Evolutionary conservation across 306 rosid species (phyloP).

Genomic region (Sechiopsis laciniata): DNA sequence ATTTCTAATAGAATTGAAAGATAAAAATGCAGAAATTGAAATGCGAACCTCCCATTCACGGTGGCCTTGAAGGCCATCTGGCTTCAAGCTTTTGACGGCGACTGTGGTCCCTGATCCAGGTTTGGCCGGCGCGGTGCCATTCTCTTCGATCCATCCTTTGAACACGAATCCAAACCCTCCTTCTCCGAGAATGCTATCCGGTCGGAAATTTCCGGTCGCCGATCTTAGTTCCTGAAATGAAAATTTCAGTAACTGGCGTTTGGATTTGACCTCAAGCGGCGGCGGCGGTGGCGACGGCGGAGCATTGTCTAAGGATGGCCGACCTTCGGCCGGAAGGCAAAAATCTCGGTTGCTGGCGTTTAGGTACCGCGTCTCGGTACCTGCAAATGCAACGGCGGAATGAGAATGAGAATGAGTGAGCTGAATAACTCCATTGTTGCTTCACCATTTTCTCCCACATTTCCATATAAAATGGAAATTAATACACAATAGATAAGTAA

Average conservation of each 20-base stretch:
- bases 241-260: constrained; percentile 63
- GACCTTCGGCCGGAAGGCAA: constrained; percentile 64
- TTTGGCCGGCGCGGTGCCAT: constrained; percentile 91
- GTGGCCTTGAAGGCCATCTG: constrained; percentile 96
- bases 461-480: no score
- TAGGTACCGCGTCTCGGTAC: constrained; percentile 78
- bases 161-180: constrained; percentile 93
- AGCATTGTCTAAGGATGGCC: constrained; percentile 59
- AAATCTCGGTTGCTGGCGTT: constrained; percentile 89
- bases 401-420: neutral
- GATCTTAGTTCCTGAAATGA: constrained; percentile 80
- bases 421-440: neutral
- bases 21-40: neutral
- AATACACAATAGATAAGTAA: no score
- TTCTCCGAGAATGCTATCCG: constrained; percentile 94
- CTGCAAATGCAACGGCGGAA: constrained; percentile 40
- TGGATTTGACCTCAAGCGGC: constrained; percentile 41
- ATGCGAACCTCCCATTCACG: constrained; percentile 99
- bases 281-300: constrained; percentile 36
- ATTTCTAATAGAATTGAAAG: neutral
- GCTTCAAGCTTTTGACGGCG: constrained; percentile 91
- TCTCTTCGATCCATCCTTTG: constrained; percentile 96
- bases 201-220: constrained; percentile 96
- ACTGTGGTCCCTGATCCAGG: constrained; percentile 89
- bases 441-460: neutral